Evolutionary conservation across 257 asterid genomes (phyloP).

Genomic region (Plantago ovata): DNA sequence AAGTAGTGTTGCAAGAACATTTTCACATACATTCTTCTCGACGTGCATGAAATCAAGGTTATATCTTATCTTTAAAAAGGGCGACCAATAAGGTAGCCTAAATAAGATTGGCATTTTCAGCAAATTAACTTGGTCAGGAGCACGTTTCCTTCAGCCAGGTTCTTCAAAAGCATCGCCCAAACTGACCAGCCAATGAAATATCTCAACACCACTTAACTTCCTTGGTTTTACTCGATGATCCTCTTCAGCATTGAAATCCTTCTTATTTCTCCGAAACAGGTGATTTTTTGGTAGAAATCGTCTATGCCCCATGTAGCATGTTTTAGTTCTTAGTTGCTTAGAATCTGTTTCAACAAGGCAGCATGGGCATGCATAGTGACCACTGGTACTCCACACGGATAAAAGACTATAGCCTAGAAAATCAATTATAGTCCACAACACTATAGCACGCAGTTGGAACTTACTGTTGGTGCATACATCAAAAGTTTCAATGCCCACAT

Average conservation of each 20-base stretch:
- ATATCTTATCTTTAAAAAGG: neutral
- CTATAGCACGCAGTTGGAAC: neutral
- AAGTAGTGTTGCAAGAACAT: neutral
- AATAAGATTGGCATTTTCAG: neutral
- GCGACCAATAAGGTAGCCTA: constrained; percentile 5
- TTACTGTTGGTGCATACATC: neutral
- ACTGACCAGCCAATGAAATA: neutral
- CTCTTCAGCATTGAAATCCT: neutral
- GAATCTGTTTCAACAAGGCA: neutral
- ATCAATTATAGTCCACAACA: neutral
- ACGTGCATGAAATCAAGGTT: constrained; percentile 14
- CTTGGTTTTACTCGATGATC: neutral
- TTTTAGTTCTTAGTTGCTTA: neutral
- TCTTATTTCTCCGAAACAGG: neutral
- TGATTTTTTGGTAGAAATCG: neutral
- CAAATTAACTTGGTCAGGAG: constrained; percentile 2
- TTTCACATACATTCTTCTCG: neutral
- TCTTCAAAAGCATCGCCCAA: neutral
- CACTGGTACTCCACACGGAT: neutral
- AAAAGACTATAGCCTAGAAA: neutral
- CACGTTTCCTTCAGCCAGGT: neutral
- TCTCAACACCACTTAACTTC: neutral
- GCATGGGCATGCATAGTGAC: neutral
- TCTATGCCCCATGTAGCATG: constrained; percentile 9
- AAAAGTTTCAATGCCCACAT: neutral